Evolutionary conservation across 2,329 filamentous ascomycete species (phyloP).

Genomic region (Dendrostoma leiphaemia): DNA sequence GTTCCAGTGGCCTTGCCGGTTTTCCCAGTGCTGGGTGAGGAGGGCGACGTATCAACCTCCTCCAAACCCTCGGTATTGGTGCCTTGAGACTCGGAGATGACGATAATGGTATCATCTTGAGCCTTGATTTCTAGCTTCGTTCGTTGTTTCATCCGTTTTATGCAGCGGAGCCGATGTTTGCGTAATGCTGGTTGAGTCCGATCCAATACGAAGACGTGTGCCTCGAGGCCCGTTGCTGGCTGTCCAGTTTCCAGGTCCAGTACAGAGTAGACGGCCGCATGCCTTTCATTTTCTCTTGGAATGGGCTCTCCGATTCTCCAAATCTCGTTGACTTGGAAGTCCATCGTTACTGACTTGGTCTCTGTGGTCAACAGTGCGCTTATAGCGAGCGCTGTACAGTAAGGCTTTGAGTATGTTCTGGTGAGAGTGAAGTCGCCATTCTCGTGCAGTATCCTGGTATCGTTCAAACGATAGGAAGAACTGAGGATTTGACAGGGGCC

Average conservation of each 20-base stretch:
- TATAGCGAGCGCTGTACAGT: no score
- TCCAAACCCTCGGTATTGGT: no score
- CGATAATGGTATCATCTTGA: background rate
- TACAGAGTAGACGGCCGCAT: background rate
- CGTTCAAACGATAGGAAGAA: no score
- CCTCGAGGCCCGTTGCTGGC: background rate
- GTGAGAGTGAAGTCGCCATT: no score
- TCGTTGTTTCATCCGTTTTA: background rate
- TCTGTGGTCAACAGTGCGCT: no score
- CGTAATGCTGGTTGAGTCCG: background rate
- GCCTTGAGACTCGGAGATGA: background rate
- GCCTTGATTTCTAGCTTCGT: background rate
- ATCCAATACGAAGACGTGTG: background rate
- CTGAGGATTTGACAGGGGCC: no score
- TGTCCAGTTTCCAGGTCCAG: background rate
- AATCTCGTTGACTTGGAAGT: background rate
- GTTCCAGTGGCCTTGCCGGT: no score
- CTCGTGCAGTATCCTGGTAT: no score
- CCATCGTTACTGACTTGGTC: no score
- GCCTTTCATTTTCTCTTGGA: background rate
- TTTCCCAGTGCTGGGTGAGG: background rate
- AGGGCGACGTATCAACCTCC: no score
- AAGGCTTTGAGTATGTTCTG: no score
- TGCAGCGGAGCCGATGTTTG: conserved; percentile 1
- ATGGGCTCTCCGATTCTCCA: background rate